phyloP scores from a whole-genome alignment of 148 eudicot genomes.

The Nepenthes mirabilis region DNA sequence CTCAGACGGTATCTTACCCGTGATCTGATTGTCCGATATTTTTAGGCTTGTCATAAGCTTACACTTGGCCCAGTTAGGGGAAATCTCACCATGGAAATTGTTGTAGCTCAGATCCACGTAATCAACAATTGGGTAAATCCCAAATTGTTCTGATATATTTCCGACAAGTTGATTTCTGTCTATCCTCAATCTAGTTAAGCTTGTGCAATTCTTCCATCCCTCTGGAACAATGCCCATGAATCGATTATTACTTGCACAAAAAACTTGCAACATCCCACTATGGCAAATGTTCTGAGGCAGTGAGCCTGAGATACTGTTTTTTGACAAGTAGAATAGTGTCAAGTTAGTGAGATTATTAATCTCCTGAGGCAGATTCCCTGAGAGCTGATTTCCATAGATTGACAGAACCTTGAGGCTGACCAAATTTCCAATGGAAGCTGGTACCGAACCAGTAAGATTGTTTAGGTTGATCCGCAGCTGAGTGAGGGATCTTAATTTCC shows the following conservation, averaged over 20 bases:
- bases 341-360: slow-evolving; percentile 25
- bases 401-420: slow-evolving; percentile 10
- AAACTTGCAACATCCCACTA: slow-evolving; percentile 20
- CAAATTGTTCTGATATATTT: slow-evolving; percentile 33
- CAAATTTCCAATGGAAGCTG: slow-evolving; percentile 21
- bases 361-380: slow-evolving; percentile 33
- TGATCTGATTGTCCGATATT: slow-evolving; percentile 28
- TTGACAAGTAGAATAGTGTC: slow-evolving; percentile 12
- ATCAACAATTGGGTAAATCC: slow-evolving; percentile 26
- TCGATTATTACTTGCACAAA: slow-evolving; percentile 20
- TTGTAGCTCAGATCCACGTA: slow-evolving; percentile 30
- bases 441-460: slow-evolving; percentile 24
- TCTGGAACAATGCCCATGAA: slow-evolving; percentile 33
- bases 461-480: slow-evolving; percentile 19
- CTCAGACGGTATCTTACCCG: slow-evolving; percentile 29
- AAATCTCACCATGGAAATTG: slow-evolving; percentile 32
- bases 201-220: slow-evolving; percentile 35
- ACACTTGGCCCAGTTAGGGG: slow-evolving; percentile 33
- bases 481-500: slow-evolving; percentile 10
- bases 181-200: slow-evolving; percentile 27
- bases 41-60: slow-evolving; percentile 21
- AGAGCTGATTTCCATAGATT: slow-evolving; percentile 25
- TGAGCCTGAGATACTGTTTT: slow-evolving; percentile 24
- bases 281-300: slow-evolving; percentile 30
- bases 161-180: slow-evolving; percentile 33